Percentiles rank a stretch among this genome's conserved stretches.
These are phyloP conservation scores for Ochromonas danica DNA, from an alignment of 108 stramenopile genomes.

Conservation along the genomic window DNA sequence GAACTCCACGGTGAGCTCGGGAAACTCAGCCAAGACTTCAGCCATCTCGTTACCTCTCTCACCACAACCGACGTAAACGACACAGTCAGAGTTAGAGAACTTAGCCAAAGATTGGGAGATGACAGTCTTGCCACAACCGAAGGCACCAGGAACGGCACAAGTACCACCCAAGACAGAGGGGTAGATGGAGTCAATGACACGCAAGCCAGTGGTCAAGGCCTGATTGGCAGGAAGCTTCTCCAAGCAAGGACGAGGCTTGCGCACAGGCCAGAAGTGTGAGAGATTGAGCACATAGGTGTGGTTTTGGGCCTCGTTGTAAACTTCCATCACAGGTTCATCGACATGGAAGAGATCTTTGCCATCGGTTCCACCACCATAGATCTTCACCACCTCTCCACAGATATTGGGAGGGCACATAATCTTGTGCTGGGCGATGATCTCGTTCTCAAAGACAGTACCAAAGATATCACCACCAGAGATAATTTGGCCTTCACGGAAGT, in stretches of 20 bases:
- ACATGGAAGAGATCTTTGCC: slow-evolving; percentile 84
- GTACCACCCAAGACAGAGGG: slow-evolving; percentile 94
- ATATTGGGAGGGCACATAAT: slow-evolving; percentile 97
- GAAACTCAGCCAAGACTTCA: slow-evolving; percentile 99
- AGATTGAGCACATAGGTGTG: slow-evolving; percentile 68
- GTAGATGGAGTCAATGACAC: slow-evolving; percentile 98
- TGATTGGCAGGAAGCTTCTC: slow-evolving; percentile 96
- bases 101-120: slow-evolving; percentile 98
- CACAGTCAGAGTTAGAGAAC: slow-evolving; percentile 93
- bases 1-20: slow-evolving; percentile 92
- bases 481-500: slow-evolving; percentile 85
- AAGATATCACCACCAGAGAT: slow-evolving; percentile 80
- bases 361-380: slow-evolving; percentile 87
- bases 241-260: slow-evolving; percentile 90
- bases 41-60: slow-evolving; percentile 99
- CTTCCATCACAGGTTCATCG: slow-evolving; percentile 96
- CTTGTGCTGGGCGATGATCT: slow-evolving; percentile 92
- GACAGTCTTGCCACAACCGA: slow-evolving; percentile 99
- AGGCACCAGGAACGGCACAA: slow-evolving; percentile 98
- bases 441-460: slow-evolving; percentile 94
- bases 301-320: slow-evolving; percentile 82
- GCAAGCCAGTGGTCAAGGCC: slow-evolving; percentile 96
- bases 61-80: slow-evolving; percentile 89
- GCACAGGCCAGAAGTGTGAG: slow-evolving; percentile 98
- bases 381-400: slow-evolving; percentile 89